A percentile compares a stretch with the other conserved stretches of the same genome.
Evolutionary conservation across 2,329 filamentous ascomycete species (phyloP).

Genomic region (Penicillium sp.): DNA sequence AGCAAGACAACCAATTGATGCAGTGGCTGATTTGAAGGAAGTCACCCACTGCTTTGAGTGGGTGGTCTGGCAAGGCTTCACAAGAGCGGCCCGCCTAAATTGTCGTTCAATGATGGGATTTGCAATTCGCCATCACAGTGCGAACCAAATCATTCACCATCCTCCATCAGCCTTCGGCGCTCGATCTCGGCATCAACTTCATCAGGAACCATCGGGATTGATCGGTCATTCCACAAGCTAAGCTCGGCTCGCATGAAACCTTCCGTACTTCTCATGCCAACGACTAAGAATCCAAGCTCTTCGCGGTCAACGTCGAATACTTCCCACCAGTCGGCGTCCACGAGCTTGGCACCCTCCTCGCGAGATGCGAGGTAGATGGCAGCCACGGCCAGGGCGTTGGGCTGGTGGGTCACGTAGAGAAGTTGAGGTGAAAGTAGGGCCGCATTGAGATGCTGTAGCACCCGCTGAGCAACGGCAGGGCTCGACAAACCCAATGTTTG

Average conservation of each 20-base stretch:
- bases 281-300: conserved; percentile 88
- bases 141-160: conserved; percentile 37
- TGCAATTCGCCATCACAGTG: neutral
- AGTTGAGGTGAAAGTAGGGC: conserved; percentile 84
- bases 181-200: conserved; percentile 63
- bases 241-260: conserved; percentile 66
- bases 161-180: conserved; percentile 47
- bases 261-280: conserved; percentile 78
- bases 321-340: conserved; percentile 92
- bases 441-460: conserved; percentile 80
- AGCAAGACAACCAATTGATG: too few relatives aligned
- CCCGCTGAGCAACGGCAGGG: conserved; percentile 62
- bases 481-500: conserved; percentile 77
- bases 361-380: conserved; percentile 87
- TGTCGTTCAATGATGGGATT: neutral
- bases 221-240: conserved; percentile 54
- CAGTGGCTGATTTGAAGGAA: too few relatives aligned
- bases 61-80: too few relatives aligned
- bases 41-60: too few relatives aligned
- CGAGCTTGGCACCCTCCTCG: conserved; percentile 75
- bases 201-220: conserved; percentile 61
- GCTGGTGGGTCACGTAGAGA: conserved; percentile 90
- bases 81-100: too few relatives aligned
- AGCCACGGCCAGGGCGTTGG: conserved; percentile 78
- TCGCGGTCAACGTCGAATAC: conserved; percentile 95